phyloP scores from a whole-genome alignment of 2,329 filamentous ascomycete species.

The Daldinia sp. region DNA sequence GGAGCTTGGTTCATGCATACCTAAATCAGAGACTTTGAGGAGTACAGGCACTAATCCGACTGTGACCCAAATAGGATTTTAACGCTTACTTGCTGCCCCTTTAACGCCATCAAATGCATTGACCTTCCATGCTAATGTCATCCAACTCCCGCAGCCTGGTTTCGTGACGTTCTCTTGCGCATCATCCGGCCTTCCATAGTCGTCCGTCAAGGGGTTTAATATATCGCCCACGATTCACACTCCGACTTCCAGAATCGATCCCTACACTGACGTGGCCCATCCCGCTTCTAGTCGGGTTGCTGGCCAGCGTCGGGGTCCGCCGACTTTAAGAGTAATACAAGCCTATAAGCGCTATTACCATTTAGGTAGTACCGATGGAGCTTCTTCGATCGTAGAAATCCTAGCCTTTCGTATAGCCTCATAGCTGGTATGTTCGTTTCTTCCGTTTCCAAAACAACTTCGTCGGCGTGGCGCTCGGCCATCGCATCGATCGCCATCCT shows the following conservation, averaged over 20 bases:
- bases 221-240: neutral
- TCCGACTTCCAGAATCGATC: neutral
- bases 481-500: conserved; percentile 91
- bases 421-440: conserved; percentile 91
- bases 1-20: conserved; percentile 23
- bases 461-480: conserved; percentile 85
- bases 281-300: conserved; percentile 26
- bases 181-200: neutral
- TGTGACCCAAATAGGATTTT: conserved; percentile 24
- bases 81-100: conserved; percentile 37
- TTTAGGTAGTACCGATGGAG: conserved; percentile 96
- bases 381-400: conserved; percentile 92
- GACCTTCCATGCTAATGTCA: conserved; percentile 14
- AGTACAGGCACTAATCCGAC: conserved; percentile 15
- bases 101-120: conserved; percentile 39
- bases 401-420: conserved; percentile 90
- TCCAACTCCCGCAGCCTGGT: conserved; percentile 8
- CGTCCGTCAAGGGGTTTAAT: neutral
- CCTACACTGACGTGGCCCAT: neutral
- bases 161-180: neutral
- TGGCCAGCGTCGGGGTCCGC: conserved; percentile 35
- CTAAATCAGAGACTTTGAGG: conserved; percentile 20
- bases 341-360: conserved; percentile 91
- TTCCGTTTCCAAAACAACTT: conserved; percentile 96
- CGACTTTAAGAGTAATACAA: conserved; percentile 82